Percentiles rank a stretch among this genome's conserved stretches.
These are phyloP conservation scores for Fusarium sp. DNA, from an alignment of 2,329 filamentous ascomycete genomes.

Conservation along the genomic window DNA sequence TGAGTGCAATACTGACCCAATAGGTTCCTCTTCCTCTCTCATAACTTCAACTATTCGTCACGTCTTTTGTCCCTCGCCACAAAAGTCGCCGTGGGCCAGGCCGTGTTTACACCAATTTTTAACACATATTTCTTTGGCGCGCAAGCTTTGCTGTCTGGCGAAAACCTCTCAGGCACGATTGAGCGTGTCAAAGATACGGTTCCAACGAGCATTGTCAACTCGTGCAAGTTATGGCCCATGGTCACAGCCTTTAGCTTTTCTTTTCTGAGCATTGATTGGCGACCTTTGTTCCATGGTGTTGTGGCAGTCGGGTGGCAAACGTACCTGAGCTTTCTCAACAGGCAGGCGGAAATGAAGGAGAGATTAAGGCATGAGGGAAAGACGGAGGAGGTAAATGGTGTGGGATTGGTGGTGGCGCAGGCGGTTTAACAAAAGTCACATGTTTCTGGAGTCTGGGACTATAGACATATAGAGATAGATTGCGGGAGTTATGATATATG, in stretches of 20 bases:
- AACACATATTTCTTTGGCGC: conserved; percentile 86
- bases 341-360: conserved; percentile 68
- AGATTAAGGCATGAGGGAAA: conserved; percentile 9
- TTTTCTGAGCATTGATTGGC: conserved; percentile 82
- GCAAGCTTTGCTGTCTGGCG: conserved; percentile 80
- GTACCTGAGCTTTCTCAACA: conserved; percentile 85
- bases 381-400: not conserved
- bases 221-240: conserved; percentile 87
- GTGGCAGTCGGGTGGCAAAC: conserved; percentile 93
- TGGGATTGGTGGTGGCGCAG: conserved; percentile 2
- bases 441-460: not conserved
- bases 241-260: conserved; percentile 89
- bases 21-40: conserved; percentile 83
- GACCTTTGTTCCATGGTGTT: conserved; percentile 81
- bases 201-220: conserved; percentile 80
- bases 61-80: conserved; percentile 75
- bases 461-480: not conserved
- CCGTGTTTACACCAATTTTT: conserved; percentile 83
- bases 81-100: conserved; percentile 85
- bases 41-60: conserved; percentile 85
- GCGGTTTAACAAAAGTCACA: conserved; percentile 3
- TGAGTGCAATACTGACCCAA: not conserved
- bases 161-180: conserved; percentile 70
- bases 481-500: not conserved
- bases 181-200: conserved; percentile 81